Conservation (phyloP, 2,329 filamentous ascomycete species). For the Berkeleyomyces rouxiae region DNA sequence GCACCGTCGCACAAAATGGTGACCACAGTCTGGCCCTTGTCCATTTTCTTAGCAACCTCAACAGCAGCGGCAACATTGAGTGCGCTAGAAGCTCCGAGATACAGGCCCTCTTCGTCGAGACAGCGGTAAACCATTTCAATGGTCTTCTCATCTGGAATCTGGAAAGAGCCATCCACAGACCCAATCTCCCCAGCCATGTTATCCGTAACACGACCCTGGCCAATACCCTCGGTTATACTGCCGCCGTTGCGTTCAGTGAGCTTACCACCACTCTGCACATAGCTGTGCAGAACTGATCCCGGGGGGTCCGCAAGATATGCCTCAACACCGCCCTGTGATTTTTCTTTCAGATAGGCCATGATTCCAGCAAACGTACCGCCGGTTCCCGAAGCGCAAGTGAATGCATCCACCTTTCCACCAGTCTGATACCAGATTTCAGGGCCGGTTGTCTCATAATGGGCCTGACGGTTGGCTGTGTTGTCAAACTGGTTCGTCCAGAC, state of each 20-base stretch:
- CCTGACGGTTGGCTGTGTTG: conserved; percentile 81
- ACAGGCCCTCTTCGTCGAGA: conserved; percentile 87
- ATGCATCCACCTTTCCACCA: conserved; percentile 68
- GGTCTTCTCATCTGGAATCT: conserved; percentile 81
- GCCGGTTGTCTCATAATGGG: conserved; percentile 91
- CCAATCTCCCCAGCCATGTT: conserved; percentile 76
- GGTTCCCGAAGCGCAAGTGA: conserved; percentile 89
- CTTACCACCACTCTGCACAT: conserved; percentile 71
- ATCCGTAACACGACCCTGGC: conserved; percentile 90
- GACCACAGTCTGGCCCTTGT: conserved; percentile 77
- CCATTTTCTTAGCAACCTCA: conserved; percentile 81
- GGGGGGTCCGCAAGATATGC: conserved; percentile 86
- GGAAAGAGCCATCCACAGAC: conserved; percentile 67
- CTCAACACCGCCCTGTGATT: conserved; percentile 62
- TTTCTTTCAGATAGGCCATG: conserved; percentile 76
- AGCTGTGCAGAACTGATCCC: conserved; percentile 81
- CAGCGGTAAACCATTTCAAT: conserved; percentile 97
- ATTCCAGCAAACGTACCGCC: conserved; percentile 80
- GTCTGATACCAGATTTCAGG: conserved; percentile 97
- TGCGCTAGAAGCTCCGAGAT: conserved; percentile 83
- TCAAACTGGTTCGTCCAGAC: conserved; percentile 99
- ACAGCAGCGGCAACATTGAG: conserved; percentile 92
- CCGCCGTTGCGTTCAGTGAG: conserved; percentile 66
- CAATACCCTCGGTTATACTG: conserved; percentile 94
- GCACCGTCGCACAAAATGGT: conserved; percentile 91